These are phyloP conservation scores for Alternaria panax DNA, from an alignment of 2,329 filamentous ascomycete species.

Conservation along the genomic window DNA sequence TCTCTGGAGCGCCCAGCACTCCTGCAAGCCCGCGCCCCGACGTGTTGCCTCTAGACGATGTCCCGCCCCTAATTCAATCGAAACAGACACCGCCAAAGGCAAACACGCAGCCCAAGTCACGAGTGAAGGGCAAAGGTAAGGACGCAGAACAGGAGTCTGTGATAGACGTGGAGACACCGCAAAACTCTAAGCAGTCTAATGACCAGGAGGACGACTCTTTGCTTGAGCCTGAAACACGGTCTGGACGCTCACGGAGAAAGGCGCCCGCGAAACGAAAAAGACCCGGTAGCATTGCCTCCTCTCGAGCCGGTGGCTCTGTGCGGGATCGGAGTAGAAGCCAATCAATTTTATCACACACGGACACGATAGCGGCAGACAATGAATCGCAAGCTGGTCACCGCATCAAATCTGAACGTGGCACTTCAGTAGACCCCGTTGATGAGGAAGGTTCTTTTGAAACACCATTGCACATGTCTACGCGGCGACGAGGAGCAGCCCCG, in stretches of 20 bases:
- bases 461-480: conserved; percentile 42
- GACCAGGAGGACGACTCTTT: conserved; percentile 33
- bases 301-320: conserved; percentile 54
- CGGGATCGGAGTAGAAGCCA: conserved; percentile 58
- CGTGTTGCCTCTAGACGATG: conserved; percentile 40
- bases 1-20: conserved; percentile 21
- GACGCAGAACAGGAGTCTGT: conserved; percentile 27
- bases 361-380: conserved; percentile 51
- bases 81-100: conserved; percentile 31
- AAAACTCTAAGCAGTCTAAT: conserved; percentile 20
- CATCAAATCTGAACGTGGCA: conserved; percentile 59
- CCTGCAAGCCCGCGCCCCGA: conserved; percentile 35
- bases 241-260: conserved; percentile 43
- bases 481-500: conserved; percentile 34
- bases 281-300: conserved; percentile 56
- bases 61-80: conserved; percentile 21
- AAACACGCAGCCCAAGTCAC: conserved; percentile 35
- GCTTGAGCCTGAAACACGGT: conserved; percentile 37
- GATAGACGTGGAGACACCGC: conserved; percentile 23
- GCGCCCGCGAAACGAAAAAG: conserved; percentile 38
- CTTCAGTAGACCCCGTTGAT: conserved; percentile 53
- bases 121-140: conserved; percentile 37
- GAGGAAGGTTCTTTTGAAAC: conserved; percentile 40
- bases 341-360: conserved; percentile 57
- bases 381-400: conserved; percentile 48